A percentile compares a stretch with the other conserved stretches of the same genome.
Evolutionary conservation across 305 asterid species (phyloP).

Genomic region (Fraxinus floribunda): DNA sequence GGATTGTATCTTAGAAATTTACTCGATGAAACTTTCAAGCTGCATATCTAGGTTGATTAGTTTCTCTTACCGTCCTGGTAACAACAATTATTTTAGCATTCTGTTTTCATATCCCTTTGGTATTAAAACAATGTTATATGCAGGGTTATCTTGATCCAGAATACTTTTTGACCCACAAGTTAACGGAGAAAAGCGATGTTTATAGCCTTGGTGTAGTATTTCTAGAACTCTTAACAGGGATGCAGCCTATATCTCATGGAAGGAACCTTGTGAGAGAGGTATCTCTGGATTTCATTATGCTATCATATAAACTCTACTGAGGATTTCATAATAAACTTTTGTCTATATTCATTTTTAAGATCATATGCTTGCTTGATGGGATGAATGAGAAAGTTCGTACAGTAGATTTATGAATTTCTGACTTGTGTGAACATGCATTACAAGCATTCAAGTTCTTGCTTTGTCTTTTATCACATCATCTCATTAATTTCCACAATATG

Average conservation of each 20-base stretch:
- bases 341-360: background rate
- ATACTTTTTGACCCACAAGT: slow-evolving; percentile 65
- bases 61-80: background rate
- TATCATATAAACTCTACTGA: background rate
- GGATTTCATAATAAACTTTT: background rate
- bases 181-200: slow-evolving; percentile 86
- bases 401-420: background rate
- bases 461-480: background rate
- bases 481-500: slow-evolving; percentile 1
- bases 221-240: slow-evolving; percentile 80
- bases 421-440: background rate
- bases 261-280: slow-evolving; percentile 92
- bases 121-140: slow-evolving; percentile 10
- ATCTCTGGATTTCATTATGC: background rate
- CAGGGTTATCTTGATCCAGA: slow-evolving; percentile 98
- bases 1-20: background rate
- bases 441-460: background rate
- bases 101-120: background rate
- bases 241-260: slow-evolving; percentile 83
- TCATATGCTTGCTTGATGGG: slow-evolving; percentile 1
- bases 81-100: background rate
- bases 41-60: background rate
- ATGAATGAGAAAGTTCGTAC: background rate
- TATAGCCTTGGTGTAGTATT: slow-evolving; percentile 88
- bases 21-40: background rate